Evolutionary conservation across 768 basidiomycete species (phyloP).

Genomic region (Kwoniella dendrophila): DNA sequence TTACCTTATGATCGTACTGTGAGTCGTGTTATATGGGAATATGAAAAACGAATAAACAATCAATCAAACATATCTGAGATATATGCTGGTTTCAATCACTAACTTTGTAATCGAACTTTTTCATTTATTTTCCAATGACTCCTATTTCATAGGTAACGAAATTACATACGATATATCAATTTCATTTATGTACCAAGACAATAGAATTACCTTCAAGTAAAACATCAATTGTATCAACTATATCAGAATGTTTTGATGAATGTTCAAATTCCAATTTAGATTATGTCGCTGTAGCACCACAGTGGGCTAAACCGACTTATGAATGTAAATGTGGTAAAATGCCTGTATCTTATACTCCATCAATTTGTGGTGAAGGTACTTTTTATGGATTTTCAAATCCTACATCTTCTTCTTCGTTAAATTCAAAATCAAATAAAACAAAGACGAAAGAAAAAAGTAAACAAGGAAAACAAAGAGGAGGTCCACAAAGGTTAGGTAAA

Average conservation of each 20-base stretch:
- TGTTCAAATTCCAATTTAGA: constrained; percentile 7
- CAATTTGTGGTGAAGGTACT: constrained; percentile 5
- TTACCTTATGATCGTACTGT: constrained; percentile 7
- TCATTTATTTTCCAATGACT: not conserved
- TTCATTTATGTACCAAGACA: constrained; percentile 1
- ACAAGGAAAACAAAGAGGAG: constrained; percentile 1
- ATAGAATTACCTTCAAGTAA: not conserved
- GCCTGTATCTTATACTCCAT: constrained; percentile 1
- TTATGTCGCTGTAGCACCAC: constrained; percentile 1
- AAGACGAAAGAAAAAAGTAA: not conserved
- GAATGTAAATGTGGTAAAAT: constrained; percentile 14
- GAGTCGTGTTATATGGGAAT: not conserved
- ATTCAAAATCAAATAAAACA: not conserved
- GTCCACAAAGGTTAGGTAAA: constrained; percentile 8
- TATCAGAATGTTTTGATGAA: constrained; percentile 3
- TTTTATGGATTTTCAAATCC: constrained; percentile 7
- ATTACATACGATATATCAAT: not conserved
- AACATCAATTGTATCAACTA: not conserved
- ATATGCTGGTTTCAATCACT: not conserved
- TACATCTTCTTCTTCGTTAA: not conserved
- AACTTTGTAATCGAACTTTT: not conserved
- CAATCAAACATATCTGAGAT: not conserved
- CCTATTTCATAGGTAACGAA: constrained; percentile 1
- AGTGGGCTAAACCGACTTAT: constrained; percentile 2
- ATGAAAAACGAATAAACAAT: not conserved